Evolutionary conservation across 148 eudicot species (phyloP).

Genomic region (Salicornia ramosissima): DNA sequence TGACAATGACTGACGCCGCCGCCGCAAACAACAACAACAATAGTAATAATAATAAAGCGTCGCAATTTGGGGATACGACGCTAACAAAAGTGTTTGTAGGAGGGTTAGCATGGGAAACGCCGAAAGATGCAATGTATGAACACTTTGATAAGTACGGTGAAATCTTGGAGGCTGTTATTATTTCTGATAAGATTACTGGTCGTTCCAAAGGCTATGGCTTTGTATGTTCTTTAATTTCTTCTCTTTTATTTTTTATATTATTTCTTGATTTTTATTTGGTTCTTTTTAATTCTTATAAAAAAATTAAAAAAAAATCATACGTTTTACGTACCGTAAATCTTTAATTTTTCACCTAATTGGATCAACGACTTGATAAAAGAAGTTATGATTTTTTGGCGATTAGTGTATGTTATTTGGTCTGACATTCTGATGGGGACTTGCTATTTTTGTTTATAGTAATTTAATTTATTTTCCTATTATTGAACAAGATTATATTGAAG

Average conservation of each 20-base stretch:
- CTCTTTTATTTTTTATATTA: not conserved
- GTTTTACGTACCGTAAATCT: too few relatives aligned
- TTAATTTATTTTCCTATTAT: too few relatives aligned
- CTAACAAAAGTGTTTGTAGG: constrained; percentile 91
- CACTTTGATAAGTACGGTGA: constrained; percentile 77
- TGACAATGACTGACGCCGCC: constrained; percentile 37
- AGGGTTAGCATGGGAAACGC: constrained; percentile 93
- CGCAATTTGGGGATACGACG: constrained; percentile 63
- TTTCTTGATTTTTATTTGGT: too few relatives aligned
- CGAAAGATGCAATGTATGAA: constrained; percentile 57
- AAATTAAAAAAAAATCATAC: too few relatives aligned
- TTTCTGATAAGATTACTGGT: constrained; percentile 79
- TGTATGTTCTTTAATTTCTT: constrained; percentile 37
- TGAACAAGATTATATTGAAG: too few relatives aligned
- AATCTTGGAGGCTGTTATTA: constrained; percentile 83
- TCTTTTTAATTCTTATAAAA: too few relatives aligned
- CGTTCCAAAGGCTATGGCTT: constrained; percentile 96
- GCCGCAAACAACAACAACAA: constrained; percentile 26
- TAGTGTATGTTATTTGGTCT: too few relatives aligned
- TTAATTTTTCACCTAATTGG: too few relatives aligned
- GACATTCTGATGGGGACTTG: too few relatives aligned
- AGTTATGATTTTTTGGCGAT: too few relatives aligned
- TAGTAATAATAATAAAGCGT: constrained; percentile 18
- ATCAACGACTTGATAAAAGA: too few relatives aligned
- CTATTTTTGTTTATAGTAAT: too few relatives aligned